Evolutionary conservation across 2,329 filamentous ascomycete species (phyloP).

Genomic region (Diaporthe humulicola): DNA sequence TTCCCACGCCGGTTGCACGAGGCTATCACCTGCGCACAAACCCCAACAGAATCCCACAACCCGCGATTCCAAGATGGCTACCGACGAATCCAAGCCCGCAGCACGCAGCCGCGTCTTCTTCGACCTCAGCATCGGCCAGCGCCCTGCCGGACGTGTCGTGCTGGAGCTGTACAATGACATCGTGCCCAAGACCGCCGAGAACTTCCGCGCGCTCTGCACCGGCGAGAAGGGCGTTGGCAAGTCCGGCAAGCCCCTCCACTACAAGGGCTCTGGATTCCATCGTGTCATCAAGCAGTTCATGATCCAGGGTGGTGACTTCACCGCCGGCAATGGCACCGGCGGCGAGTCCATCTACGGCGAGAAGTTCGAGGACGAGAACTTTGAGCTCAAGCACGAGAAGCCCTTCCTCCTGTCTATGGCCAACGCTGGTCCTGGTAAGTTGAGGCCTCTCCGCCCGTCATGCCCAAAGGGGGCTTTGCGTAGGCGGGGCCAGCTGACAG

Average conservation of each 20-base stretch:
- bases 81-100: conserved; percentile 58
- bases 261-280: conserved; percentile 94
- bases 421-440: conserved; percentile 89
- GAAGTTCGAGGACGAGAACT: conserved; percentile 98
- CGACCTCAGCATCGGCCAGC: conserved; percentile 86
- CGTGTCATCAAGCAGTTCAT: conserved; percentile 99
- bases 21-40: not conserved
- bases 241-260: conserved; percentile 87
- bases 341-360: conserved; percentile 97
- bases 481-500: not conserved
- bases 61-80: conserved; percentile 52
- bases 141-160: conserved; percentile 80
- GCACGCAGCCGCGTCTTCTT: conserved; percentile 87
- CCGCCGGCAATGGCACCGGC: conserved; percentile 91
- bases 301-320: conserved; percentile 99
- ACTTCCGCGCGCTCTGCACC: conserved; percentile 94
- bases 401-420: conserved; percentile 98
- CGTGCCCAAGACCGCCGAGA: conserved; percentile 95
- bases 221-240: conserved; percentile 92
- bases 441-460: not conserved
- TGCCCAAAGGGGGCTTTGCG: too few relatives aligned
- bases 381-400: conserved; percentile 89
- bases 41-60: conserved; percentile 10
- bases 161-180: conserved; percentile 85
- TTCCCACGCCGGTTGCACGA: not conserved